Evolutionary conservation across 2,329 filamentous ascomycete species (phyloP), one percentile per base, ranked within the genome.

Genomic region (Metarhizium brunneum): DNA sequence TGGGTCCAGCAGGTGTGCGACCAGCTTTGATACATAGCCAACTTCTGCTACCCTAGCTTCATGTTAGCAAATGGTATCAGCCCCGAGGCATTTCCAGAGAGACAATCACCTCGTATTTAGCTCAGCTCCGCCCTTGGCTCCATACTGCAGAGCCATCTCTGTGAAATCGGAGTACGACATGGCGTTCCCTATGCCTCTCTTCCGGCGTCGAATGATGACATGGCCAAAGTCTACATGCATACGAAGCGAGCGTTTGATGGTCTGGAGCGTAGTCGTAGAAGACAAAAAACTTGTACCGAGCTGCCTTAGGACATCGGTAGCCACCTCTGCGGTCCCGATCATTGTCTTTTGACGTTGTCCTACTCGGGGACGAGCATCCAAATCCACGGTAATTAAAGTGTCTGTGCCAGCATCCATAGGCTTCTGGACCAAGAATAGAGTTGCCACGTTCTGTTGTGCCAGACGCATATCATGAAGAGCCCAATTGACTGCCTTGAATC

Each of bases 211-310:
- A 32, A 70, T 57, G 7, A 60, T 60, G 1, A 72, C 42, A 13
- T 60, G 61, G 2, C 69, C 71, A 58, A 71, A 71, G 49, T 61
- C 63, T 52, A 72, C 61, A 2, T 65, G 60, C 64, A 73, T 67
- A 20, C 57, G 63, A 36, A 72, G 56, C 1, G 59, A 54, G 36
- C 65, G 60, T 6, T 58, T 59, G 11, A 67, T 42, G 11, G 61
- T 58, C 52, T 62, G 64, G 5, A 72, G 45, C 0, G 61, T 55
- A 14, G 67, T 62, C 10, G 60, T 60, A 2, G 65, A 60, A 4
- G 58, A 50, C 20, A 4, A 6, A 38, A 57, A 57, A 29, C 29
- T 36, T 18, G 29, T 13, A 25, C 30, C 10, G 38, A 57, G 29
- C 49, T 55, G 38, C n/a, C 35, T 11, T 32, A 57, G n/a, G 8